phyloP scores from a whole-genome alignment of 768 basidiomycete species.

The Gloeophyllum trabeum region DNA sequence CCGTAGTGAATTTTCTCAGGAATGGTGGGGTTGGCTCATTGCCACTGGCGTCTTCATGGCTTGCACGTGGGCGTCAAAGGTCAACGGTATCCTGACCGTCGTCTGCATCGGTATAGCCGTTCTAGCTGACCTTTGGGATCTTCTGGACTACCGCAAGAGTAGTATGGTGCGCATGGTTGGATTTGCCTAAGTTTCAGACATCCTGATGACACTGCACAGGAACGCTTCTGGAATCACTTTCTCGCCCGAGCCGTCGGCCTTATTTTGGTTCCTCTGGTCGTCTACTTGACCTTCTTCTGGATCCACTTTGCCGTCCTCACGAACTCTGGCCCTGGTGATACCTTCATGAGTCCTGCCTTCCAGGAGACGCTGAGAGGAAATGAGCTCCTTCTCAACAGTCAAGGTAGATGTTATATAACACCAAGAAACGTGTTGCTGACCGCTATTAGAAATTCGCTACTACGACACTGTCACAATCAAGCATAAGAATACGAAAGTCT shows the following conservation, averaged over 20 bases:
- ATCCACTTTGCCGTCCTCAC: constrained; percentile 85
- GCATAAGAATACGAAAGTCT: constrained; percentile 91
- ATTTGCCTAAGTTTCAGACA: background rate
- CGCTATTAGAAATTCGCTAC: constrained; percentile 84
- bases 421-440: constrained; percentile 4
- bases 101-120: constrained; percentile 84
- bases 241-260: constrained; percentile 72
- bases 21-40: constrained; percentile 94
- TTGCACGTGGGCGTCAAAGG: constrained; percentile 95
- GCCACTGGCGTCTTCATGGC: constrained; percentile 91
- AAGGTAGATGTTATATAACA: constrained; percentile 60
- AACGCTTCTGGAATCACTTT: constrained; percentile 87
- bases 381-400: constrained; percentile 82
- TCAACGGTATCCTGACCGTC: constrained; percentile 93
- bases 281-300: constrained; percentile 95
- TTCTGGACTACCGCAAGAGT: constrained; percentile 77
- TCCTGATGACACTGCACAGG: constrained; percentile 3
- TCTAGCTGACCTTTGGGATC: constrained; percentile 86
- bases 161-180: constrained; percentile 45
- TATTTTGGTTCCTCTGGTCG: constrained; percentile 77
- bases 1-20: constrained; percentile 68
- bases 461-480: constrained; percentile 79
- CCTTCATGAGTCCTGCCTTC: constrained; percentile 97
- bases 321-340: constrained; percentile 85
- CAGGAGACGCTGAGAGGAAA: constrained; percentile 92